phyloP scores from a whole-genome alignment of 305 asterid species.

The Salvia sclarea region DNA sequence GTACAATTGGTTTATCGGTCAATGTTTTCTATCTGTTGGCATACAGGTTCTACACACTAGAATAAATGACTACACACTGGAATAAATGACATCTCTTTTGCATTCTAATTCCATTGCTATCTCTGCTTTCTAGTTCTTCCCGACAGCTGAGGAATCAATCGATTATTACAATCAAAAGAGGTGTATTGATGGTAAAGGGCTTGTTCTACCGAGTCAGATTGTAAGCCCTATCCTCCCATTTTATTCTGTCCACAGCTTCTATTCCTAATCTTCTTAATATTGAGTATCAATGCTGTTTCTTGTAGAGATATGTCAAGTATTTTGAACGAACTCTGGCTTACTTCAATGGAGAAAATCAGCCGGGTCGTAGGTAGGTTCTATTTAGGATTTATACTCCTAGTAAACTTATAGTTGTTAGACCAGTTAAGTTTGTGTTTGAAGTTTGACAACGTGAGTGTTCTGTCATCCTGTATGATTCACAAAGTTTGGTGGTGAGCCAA shows the following conservation, averaged over 20 bases:
- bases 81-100: neutral
- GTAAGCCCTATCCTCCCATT: conserved; percentile 49
- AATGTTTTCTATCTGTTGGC: neutral
- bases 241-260: conserved; percentile 5
- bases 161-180: conserved; percentile 97
- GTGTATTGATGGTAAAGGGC: conserved; percentile 93
- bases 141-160: conserved; percentile 97
- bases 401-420: neutral
- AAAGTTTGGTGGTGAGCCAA: conserved; percentile 12
- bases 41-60: neutral
- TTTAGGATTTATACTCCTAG: conserved; percentile 2
- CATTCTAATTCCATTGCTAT: conserved; percentile 25
- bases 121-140: conserved; percentile 73
- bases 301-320: conserved; percentile 95
- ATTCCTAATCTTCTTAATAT: conserved; percentile 10
- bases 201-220: conserved; percentile 97
- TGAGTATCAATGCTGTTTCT: conserved; percentile 25
- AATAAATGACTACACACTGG: conserved; percentile 2
- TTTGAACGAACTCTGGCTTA: conserved; percentile 80
- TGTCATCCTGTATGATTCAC: conserved; percentile 10
- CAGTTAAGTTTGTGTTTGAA: conserved; percentile 21
- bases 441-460: conserved; percentile 6
- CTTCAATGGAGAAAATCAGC: conserved; percentile 97
- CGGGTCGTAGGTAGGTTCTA: conserved; percentile 86
- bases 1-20: conserved; percentile 48